phyloP scores from a whole-genome alignment of 352 stramenopile genomes.

The Lagenidium sp. region DNA sequence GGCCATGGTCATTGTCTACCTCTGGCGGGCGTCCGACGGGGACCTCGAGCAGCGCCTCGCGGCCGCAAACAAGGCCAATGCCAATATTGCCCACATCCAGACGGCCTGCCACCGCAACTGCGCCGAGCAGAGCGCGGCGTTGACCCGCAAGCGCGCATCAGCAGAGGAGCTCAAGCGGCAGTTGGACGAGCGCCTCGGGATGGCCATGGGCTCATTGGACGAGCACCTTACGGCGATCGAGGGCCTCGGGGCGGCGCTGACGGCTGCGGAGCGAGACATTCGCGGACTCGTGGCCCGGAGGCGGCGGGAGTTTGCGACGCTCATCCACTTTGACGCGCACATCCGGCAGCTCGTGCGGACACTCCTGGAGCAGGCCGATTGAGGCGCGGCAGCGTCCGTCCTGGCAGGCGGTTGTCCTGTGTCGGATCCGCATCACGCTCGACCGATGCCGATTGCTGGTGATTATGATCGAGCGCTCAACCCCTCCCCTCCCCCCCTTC shows the following conservation, averaged over 20 bases:
- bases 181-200: not conserved
- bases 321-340: constrained; percentile 13
- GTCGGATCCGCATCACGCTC: too few species aligned
- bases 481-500: too few species aligned
- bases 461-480: too few species aligned
- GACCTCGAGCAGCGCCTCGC: not conserved
- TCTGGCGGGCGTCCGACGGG: constrained; percentile 6
- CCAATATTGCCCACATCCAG: constrained; percentile 1
- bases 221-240: not conserved
- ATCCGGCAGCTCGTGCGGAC: constrained; percentile 6
- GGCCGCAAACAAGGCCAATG: not conserved
- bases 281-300: not conserved
- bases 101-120: not conserved
- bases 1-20: constrained; percentile 27
- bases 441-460: too few species aligned
- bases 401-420: too few species aligned
- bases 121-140: not conserved
- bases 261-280: not conserved
- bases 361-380: constrained; percentile 1
- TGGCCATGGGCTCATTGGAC: not conserved
- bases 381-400: too few species aligned
- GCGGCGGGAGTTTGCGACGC: constrained; percentile 6
- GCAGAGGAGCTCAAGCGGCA: not conserved
- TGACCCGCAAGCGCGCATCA: not conserved
- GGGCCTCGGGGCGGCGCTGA: not conserved